Conservation (phyloP, 2,329 filamentous ascomycete genomes). For the Shiraia sp. region DNA sequence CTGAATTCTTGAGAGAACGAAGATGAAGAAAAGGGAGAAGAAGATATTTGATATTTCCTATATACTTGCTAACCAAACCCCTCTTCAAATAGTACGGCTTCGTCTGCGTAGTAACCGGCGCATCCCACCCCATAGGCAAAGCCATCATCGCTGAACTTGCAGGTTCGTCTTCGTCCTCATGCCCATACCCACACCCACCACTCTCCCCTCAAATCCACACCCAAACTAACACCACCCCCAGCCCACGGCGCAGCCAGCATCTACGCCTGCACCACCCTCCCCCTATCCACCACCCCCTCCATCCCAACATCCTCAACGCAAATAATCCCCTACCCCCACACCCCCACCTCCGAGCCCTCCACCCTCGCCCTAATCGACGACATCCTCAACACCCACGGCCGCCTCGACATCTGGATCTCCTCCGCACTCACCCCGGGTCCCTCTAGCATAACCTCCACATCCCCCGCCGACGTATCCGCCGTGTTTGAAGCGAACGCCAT, state of each 20-base stretch:
- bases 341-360: conserved; percentile 61
- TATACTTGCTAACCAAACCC: too few species aligned
- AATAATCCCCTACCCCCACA: conserved; percentile 65
- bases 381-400: conserved; percentile 62
- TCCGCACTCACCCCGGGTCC: conserved; percentile 63
- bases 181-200: neutral
- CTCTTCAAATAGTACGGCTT: conserved; percentile 59
- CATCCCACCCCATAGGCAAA: conserved; percentile 62
- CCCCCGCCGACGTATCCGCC: conserved; percentile 58
- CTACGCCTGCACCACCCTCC: conserved; percentile 59
- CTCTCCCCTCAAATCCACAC: neutral
- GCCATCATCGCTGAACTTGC: conserved; percentile 65
- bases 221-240: conserved; percentile 22
- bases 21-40: neutral
- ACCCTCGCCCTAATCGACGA: conserved; percentile 66
- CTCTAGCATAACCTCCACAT: conserved; percentile 57
- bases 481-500: conserved; percentile 65
- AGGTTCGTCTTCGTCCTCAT: conserved; percentile 42
- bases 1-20: neutral
- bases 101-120: conserved; percentile 66
- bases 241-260: conserved; percentile 68
- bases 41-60: too few species aligned
- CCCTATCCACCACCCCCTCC: conserved; percentile 50
- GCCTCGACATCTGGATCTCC: conserved; percentile 62
- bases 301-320: conserved; percentile 51